These are phyloP conservation scores for Imleria badia DNA, from an alignment of 768 basidiomycete genomes.

Conservation along the genomic window DNA sequence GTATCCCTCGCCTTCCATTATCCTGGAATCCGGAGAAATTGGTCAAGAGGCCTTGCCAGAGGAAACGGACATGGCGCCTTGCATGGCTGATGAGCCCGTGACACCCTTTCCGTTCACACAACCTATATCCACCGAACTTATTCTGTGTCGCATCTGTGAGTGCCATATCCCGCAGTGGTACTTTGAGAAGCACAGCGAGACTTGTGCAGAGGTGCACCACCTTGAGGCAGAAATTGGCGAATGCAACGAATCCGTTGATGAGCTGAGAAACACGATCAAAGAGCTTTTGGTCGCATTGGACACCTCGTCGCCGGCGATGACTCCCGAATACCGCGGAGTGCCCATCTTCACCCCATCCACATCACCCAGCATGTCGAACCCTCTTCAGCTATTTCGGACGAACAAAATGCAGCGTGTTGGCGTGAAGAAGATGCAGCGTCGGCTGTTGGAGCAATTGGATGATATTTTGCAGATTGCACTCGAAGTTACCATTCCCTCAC, in stretches of 20 bases:
- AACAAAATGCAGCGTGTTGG: conserved; percentile 78
- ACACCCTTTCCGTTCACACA: conserved; percentile 76
- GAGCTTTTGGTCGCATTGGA: conserved; percentile 75
- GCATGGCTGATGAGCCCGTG: conserved; percentile 43
- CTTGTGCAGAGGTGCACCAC: conserved; percentile 93
- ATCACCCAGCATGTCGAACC: conserved; percentile 70
- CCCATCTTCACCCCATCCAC: conserved; percentile 75
- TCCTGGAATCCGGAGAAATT: conserved; percentile 48
- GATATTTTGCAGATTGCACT: conserved; percentile 78
- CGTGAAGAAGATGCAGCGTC: conserved; percentile 78
- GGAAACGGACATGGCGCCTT: conserved; percentile 40
- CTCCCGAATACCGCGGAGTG: conserved; percentile 85
- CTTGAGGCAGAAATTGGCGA: conserved; percentile 93
- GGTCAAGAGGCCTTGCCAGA: conserved; percentile 36
- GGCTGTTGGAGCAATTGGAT: conserved; percentile 81
- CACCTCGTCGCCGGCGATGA: conserved; percentile 60
- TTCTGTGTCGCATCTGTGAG: conserved; percentile 98
- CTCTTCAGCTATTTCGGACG: conserved; percentile 73
- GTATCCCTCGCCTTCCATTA: conserved; percentile 59
- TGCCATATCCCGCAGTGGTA: conserved; percentile 97
- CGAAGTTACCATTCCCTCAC: conserved; percentile 82
- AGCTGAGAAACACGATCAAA: conserved; percentile 83
- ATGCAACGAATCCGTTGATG: conserved; percentile 89
- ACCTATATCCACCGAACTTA: conserved; percentile 76
- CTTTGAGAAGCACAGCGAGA: conserved; percentile 99